phyloP scores from a whole-genome alignment of 2,329 filamentous ascomycete genomes.

The Ascochyta koolunga region DNA sequence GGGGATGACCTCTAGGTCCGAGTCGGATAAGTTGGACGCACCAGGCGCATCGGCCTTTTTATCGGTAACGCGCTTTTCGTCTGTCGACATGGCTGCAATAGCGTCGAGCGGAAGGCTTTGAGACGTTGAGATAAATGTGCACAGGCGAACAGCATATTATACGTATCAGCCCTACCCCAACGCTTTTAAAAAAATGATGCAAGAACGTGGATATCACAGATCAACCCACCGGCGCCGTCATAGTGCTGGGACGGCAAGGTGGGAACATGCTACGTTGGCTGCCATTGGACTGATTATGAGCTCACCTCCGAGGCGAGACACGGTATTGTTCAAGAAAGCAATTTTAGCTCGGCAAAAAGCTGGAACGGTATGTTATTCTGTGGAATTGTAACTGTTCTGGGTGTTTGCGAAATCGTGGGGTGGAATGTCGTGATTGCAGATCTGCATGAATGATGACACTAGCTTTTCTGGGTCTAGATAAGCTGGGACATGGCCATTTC shows the following conservation, averaged over 20 bases:
- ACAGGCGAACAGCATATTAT: conserved; percentile 13
- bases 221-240: conserved; percentile 17
- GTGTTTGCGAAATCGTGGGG: conserved; percentile 38
- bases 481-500: background rate
- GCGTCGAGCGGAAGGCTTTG: background rate
- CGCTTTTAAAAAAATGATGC: conserved; percentile 40
- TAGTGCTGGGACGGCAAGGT: background rate
- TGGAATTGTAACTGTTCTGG: conserved; percentile 5
- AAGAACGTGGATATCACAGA: conserved; percentile 32
- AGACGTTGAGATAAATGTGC: background rate
- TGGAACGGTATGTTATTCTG: conserved; percentile 9
- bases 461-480: background rate
- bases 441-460: conserved; percentile 20
- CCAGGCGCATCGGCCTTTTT: conserved; percentile 21
- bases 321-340: conserved; percentile 13
- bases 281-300: conserved; percentile 28
- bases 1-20: conserved; percentile 33
- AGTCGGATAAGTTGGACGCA: conserved; percentile 30
- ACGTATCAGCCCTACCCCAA: background rate
- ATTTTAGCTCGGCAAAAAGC: conserved; percentile 1
- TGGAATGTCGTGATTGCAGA: conserved; percentile 45
- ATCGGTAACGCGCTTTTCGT: conserved; percentile 26
- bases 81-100: conserved; percentile 13
- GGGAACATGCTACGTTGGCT: conserved; percentile 2
- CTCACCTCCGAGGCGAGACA: conserved; percentile 15